Conservation (phyloP, 768 basidiomycete genomes). For the Fomitopsis pulvina region DNA sequence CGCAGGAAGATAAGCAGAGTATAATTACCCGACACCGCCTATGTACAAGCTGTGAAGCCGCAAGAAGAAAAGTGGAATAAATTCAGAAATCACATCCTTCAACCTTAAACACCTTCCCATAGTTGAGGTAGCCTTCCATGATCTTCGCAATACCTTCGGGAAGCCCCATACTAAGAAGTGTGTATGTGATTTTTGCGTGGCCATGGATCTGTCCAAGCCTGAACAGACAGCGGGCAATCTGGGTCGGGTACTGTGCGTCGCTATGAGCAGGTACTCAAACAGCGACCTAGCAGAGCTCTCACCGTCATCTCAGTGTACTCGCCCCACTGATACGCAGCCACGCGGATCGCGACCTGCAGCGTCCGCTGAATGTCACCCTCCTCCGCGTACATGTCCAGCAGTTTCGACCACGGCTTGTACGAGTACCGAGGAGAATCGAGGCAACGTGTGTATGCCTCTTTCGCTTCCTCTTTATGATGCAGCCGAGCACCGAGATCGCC, state of each 20-base stretch:
- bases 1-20: too few species aligned
- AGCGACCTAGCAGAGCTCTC: constrained; percentile 25
- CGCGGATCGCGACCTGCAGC: constrained; percentile 86
- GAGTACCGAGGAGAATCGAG: constrained; percentile 83
- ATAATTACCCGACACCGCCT: too few species aligned
- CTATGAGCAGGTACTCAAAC: not conserved
- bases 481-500: constrained; percentile 91
- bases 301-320: constrained; percentile 89
- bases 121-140: constrained; percentile 87
- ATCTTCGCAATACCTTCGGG: constrained; percentile 87
- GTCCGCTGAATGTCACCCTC: constrained; percentile 90
- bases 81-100: constrained; percentile 79
- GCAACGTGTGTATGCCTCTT: constrained; percentile 95
- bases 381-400: constrained; percentile 95
- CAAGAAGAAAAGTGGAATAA: not conserved
- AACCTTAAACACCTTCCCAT: constrained; percentile 82
- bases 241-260: constrained; percentile 68
- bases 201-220: constrained; percentile 92
- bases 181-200: constrained; percentile 89
- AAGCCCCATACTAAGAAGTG: constrained; percentile 88
- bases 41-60: not conserved
- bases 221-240: constrained; percentile 86
- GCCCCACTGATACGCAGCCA: constrained; percentile 88
- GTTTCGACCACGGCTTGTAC: constrained; percentile 86
- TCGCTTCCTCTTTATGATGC: constrained; percentile 97